phyloP scores from a whole-genome alignment of 1,139 yeast species.

The Pichia sp. region DNA sequence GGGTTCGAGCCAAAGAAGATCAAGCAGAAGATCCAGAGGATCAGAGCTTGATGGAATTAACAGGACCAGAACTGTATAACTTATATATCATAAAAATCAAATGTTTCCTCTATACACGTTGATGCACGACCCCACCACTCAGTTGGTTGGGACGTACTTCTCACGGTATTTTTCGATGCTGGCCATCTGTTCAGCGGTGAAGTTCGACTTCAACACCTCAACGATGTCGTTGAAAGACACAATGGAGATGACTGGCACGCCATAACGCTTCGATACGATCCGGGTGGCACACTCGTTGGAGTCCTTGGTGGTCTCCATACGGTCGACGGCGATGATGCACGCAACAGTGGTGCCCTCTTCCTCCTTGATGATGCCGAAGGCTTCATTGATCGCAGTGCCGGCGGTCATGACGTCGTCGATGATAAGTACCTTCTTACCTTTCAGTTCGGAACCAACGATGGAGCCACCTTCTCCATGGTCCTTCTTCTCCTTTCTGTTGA shows the following conservation, averaged over 20 bases:
- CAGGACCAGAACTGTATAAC: not conserved
- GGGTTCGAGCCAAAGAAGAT: slow-evolving; percentile 37
- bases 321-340: slow-evolving; percentile 84
- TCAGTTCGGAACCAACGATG: slow-evolving; percentile 79
- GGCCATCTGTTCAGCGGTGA: slow-evolving; percentile 50
- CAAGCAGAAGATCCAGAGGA: slow-evolving; percentile 46
- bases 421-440: slow-evolving; percentile 69
- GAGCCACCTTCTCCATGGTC: slow-evolving; percentile 98
- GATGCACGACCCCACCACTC: no score
- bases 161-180: slow-evolving; percentile 59
- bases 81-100: not conserved
- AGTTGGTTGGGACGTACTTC: slow-evolving; percentile 42
- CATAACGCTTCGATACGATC: slow-evolving; percentile 65
- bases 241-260: slow-evolving; percentile 80
- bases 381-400: slow-evolving; percentile 96
- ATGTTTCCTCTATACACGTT: not conserved
- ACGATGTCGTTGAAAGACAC: slow-evolving; percentile 75
- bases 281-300: slow-evolving; percentile 74
- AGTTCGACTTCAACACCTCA: slow-evolving; percentile 48
- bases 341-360: slow-evolving; percentile 79
- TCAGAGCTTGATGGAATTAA: slow-evolving; percentile 30
- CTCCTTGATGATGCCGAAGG: slow-evolving; percentile 68
- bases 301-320: slow-evolving; percentile 80
- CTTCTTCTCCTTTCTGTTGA: slow-evolving; percentile 88
- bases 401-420: slow-evolving; percentile 98